Evolutionary conservation across 129 eudicot genomes (phyloP).

Genomic region (Solidago caesia): DNA sequence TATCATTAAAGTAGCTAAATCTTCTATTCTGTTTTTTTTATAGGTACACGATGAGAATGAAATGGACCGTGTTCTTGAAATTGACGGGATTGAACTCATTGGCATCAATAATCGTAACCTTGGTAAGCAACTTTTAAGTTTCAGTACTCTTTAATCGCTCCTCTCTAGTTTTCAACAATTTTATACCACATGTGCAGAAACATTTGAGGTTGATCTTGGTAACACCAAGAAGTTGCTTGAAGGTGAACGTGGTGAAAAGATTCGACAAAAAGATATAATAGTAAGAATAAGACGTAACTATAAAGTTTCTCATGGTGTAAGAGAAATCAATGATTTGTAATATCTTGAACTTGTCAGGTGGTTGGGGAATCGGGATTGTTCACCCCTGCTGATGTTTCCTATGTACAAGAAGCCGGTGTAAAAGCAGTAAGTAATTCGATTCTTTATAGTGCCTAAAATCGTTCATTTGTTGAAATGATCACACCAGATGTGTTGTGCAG

Average conservation of each 20-base stretch:
- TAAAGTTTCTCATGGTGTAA: constrained; percentile 5
- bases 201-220: constrained; percentile 77
- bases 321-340: neutral
- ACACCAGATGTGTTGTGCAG: constrained; percentile 36
- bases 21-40: neutral
- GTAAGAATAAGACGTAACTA: constrained; percentile 39
- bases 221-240: constrained; percentile 87
- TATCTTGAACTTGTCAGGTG: constrained; percentile 50
- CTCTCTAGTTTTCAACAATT: constrained; percentile 1
- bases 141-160: neutral
- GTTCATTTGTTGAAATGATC: neutral
- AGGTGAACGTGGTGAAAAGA: constrained; percentile 75
- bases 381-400: constrained; percentile 92
- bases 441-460: constrained; percentile 14
- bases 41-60: constrained; percentile 96
- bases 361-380: constrained; percentile 98
- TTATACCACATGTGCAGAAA: constrained; percentile 44
- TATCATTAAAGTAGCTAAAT: neutral
- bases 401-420: constrained; percentile 92
- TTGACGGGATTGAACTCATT: constrained; percentile 79
- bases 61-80: constrained; percentile 86
- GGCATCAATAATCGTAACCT: constrained; percentile 95
- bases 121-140: constrained; percentile 45
- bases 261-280: constrained; percentile 61
- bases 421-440: constrained; percentile 65